Percentiles rank a stretch among this genome's conserved stretches.
Conservation (phyloP, 1,284 basidiomycete genomes). For the Ceratobasidium sp. region DNA sequence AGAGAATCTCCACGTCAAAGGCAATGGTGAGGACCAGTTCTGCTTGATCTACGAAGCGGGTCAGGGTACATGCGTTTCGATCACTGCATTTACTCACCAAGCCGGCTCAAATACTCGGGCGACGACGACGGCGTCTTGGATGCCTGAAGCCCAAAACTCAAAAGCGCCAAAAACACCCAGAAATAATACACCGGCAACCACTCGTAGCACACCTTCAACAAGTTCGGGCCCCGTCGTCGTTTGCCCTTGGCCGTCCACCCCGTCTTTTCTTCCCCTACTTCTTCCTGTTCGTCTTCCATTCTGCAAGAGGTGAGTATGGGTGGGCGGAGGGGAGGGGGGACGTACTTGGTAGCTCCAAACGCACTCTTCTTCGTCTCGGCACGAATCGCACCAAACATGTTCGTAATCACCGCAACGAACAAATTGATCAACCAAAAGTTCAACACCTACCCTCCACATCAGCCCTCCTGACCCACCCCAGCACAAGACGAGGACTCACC, state of each 20-base stretch:
- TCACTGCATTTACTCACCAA: too few relatives aligned
- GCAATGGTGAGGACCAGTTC: slow-evolving; percentile 83
- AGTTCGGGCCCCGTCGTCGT: slow-evolving; percentile 41
- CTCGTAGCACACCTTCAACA: slow-evolving; percentile 39
- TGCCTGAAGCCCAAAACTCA: slow-evolving; percentile 79
- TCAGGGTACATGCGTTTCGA: too few relatives aligned
- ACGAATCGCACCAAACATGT: slow-evolving; percentile 90
- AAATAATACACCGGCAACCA: slow-evolving; percentile 57
- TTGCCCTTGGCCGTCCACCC: slow-evolving; percentile 63
- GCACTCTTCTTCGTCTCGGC: slow-evolving; percentile 90
- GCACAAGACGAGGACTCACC: background rate
- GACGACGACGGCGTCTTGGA: slow-evolving; percentile 68
- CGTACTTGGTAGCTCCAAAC: slow-evolving; percentile 80
- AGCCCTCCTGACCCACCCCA: background rate
- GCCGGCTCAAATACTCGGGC: slow-evolving; percentile 54
- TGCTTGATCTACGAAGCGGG: slow-evolving; percentile 69
- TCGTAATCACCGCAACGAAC: slow-evolving; percentile 96
- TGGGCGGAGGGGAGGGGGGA: slow-evolving; percentile 29
- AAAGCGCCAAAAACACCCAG: slow-evolving; percentile 80
- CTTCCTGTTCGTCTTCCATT: slow-evolving; percentile 57
- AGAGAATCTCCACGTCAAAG: slow-evolving; percentile 88
- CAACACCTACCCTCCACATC: slow-evolving; percentile 69
- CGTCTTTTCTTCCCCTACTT: slow-evolving; percentile 63
- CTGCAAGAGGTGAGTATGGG: slow-evolving; percentile 47
- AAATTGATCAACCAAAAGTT: slow-evolving; percentile 96